Evolutionary conservation across 1,139 yeast genomes (phyloP).

Genomic region (Scheffersomyces insectosa): DNA sequence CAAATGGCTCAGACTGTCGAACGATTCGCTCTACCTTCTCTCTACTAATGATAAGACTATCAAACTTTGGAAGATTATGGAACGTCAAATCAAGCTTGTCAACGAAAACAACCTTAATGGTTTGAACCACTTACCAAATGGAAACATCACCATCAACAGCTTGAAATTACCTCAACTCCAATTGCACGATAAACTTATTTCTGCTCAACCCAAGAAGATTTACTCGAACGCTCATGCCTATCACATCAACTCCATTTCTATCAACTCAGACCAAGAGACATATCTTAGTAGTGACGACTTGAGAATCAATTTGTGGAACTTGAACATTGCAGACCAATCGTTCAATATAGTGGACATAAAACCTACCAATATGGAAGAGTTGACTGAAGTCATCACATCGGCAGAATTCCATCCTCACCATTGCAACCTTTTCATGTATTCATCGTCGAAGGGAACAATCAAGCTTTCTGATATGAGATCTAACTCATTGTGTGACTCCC

Average conservation of each 20-base stretch:
- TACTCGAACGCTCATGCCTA: conserved; percentile 97
- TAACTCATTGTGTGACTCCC: conserved; percentile 90
- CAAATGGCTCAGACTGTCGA: conserved; percentile 90
- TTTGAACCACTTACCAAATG: conserved; percentile 12
- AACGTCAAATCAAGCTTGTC: conserved; percentile 88
- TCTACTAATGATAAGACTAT: conserved; percentile 97
- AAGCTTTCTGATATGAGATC: conserved; percentile 96
- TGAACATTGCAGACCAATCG: conserved; percentile 91
- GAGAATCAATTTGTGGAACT: conserved; percentile 93
- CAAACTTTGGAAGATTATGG: conserved; percentile 94
- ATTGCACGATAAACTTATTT: conserved; percentile 89
- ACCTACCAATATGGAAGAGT: conserved; percentile 98
- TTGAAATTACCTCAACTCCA: conserved; percentile 85
- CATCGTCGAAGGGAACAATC: conserved; percentile 95
- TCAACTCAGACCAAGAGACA: conserved; percentile 95
- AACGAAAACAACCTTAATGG: conserved; percentile 75
- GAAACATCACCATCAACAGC: conserved; percentile 21
- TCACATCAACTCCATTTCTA: conserved; percentile 93
- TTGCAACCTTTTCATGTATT: conserved; percentile 94
- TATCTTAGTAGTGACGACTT: conserved; percentile 92
- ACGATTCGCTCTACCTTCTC: conserved; percentile 83
- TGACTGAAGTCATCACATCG: conserved; percentile 97
- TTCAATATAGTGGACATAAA: conserved; percentile 97
- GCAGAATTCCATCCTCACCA: conserved; percentile 94
- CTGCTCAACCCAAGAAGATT: conserved; percentile 90